Evolutionary conservation across 2,329 filamentous ascomycete species (phyloP), one percentile per base, ranked within the genome.

Genomic region (Aureobasidium sp.): DNA sequence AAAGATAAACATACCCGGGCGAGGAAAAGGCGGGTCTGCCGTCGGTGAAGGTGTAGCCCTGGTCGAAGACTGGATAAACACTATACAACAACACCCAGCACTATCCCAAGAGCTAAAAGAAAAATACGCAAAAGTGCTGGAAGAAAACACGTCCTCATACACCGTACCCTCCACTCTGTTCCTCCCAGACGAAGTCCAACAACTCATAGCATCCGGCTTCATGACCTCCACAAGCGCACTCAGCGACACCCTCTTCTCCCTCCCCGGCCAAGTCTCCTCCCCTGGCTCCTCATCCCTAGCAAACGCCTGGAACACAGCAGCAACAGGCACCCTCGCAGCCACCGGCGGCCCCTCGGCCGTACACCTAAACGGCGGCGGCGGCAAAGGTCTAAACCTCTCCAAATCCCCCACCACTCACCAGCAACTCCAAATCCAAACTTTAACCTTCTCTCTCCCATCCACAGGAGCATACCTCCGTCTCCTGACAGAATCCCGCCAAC

Each of bases 401-500:
- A 21, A 19, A 11, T n/a, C 21, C 31, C 33, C 55, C 7, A 37
- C 38, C n/a, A 21, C 57, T 4, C 58, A 46, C 17, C 49, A 55
- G 27, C n/a, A 29, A 40, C 61, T 5, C 27, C 27, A 29, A 29
- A 29, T 9, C 27, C 27, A 61, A 27, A 49, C 49, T 25, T 61
- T 82, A 69, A 80, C 79, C 60, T 77, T 90, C 45, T 82, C 86
- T 0, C 75, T 90, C 0, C 88, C 88, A 0, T 81, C 82, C 25
- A 85, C 84, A 35, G 88, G 88, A 1, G 74, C 79, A 2, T 87
- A 85, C 67, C 75, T 91, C 46, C 88, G 86, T 70, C 77, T 91
- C 3, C 76, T 86, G 0, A 78, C 81, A 21, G 78, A 77, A 35
- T 83, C 84, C 1, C 78, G 88, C 15, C 78, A 79, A 25, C 86